These are phyloP conservation scores for Colletotrichum limetticola DNA, from an alignment of 2,329 filamentous ascomycete genomes.

Conservation along the genomic window DNA sequence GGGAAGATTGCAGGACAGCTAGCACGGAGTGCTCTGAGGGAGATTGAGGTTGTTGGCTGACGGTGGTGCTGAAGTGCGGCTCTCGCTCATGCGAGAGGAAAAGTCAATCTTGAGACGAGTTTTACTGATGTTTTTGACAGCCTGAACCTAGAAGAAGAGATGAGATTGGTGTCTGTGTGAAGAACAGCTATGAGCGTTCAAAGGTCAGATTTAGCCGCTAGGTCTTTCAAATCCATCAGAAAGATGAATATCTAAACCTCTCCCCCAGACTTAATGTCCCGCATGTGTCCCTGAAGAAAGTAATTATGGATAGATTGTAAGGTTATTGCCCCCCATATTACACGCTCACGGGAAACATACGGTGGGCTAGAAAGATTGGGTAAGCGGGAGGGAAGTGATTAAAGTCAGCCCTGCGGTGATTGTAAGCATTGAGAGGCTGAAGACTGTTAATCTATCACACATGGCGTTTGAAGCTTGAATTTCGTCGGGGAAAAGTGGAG, in stretches of 20 bases:
- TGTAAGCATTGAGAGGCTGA: neutral
- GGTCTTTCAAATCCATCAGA: neutral
- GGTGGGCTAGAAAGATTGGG: neutral
- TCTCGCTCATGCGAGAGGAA: neutral
- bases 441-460: constrained; percentile 12
- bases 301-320: constrained; percentile 21
- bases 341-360: constrained; percentile 10
- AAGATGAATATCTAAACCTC: neutral
- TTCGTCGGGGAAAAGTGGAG: constrained; percentile 29
- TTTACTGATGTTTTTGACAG: constrained; percentile 29
- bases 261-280: neutral
- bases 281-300: neutral
- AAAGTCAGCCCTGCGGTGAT: constrained; percentile 22
- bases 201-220: neutral
- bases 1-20: neutral
- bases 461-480: constrained; percentile 27
- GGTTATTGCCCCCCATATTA: constrained; percentile 25
- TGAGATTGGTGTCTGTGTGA: constrained; percentile 5
- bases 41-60: neutral
- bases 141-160: constrained; percentile 14
- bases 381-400: neutral
- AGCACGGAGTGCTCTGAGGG: neutral
- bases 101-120: constrained; percentile 28
- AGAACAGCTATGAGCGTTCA: neutral
- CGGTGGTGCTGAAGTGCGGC: too few species aligned